Base-by-base conservation (phyloP, 129 eudicot genomes). In the Lactuca sativa region DNA sequence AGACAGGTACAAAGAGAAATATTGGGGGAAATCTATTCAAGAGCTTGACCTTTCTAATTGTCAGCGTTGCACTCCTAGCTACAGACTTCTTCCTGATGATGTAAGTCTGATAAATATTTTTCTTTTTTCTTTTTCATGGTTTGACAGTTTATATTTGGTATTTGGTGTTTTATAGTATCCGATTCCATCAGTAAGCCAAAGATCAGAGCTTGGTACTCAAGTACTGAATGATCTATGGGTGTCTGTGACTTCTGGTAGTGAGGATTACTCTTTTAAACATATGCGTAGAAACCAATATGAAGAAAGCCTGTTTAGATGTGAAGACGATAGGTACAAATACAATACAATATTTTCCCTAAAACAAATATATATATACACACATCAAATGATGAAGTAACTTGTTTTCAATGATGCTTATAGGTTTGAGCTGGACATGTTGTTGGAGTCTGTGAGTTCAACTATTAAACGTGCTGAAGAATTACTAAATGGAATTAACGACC, bases 211-310 rank as follows among this genome's bases (percentile, higher is more conserved):
- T 25, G 99, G 97, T 60, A 87, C 84, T n/a, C 87, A 90, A 73
- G 97, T 95, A 12, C 69, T 95, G 66, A 95, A 95, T 74, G 99
- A 95, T 70, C 80, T 83, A 53, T 95, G 99, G 99, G 99, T 95
- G 40, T 95, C 99, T 59, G 99, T 95, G 65, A 95, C 99, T 40
- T 90, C 97, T 53, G 99, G 99, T 53, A 95, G 99, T 66, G 99
- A 95, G 77, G 99, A 95, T 74, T 95, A 95, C 79, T 95, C 99
- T 12, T 95, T 95, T 71, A 95, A 95, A 63, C 99, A 95, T 82
- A 95, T 95, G 99, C 96, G 99, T 74, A 85, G 96, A 82, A 95
- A 95, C 76, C 99, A 95, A 71, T 95, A 87, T 62, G 99, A 95
- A 73, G 99, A 95, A 78, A 95, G 99, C 80, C 85, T 95, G 54